Base-by-base conservation (phyloP, 2,329 filamentous ascomycete species). In the Diaporthe eres region DNA sequence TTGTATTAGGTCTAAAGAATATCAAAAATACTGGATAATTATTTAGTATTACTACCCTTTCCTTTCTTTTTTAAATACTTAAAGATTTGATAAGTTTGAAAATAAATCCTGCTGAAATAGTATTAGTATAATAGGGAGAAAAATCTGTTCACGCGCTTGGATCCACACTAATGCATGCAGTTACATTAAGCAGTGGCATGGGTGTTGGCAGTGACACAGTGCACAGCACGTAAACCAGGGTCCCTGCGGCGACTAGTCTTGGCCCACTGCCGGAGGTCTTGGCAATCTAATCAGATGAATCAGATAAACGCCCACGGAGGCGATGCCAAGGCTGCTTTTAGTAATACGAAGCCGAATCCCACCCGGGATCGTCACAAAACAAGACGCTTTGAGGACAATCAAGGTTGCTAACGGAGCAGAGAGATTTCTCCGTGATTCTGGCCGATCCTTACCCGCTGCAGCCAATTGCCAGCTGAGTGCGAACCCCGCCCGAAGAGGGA, bases 211-310 rank as follows among this genome's bases (percentile, higher is more conserved):
- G 15, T 15, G 60, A 63, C 61, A 65, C 61, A 65, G 61, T 65
- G 61, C 61, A 65, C 42, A 19, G n/a, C 15, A 42, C 60, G 53
- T 42, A 65, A 22, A 34, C 60, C 6, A 31, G 42, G 42, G 25
- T 28, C 39, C 70, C 44, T 31, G 55, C 22, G n/a, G 4, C n/a
- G 22, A 28, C 1, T 39, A 61, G 13, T 51, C 70, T 61, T 72
- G 70, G 44, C 57, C 13, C 17, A 42, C 42, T 39, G 25, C 28
- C 44, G 19, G 12, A 2, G 2, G 17, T 17, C 70, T 72, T 72
- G 70, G 44, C 70, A 61, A 72, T 72, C 71, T 73, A 73, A 73
- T 73, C 71, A 55, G 71, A 73, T 73, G 71, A 44, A 73, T 73
- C 58, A 73, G 71, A 73, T 73, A 72, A 72, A 60, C 34, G 19